Evolutionary conservation across 2,329 filamentous ascomycete species (phyloP).

Genomic region (Sporothrix sp.): DNA sequence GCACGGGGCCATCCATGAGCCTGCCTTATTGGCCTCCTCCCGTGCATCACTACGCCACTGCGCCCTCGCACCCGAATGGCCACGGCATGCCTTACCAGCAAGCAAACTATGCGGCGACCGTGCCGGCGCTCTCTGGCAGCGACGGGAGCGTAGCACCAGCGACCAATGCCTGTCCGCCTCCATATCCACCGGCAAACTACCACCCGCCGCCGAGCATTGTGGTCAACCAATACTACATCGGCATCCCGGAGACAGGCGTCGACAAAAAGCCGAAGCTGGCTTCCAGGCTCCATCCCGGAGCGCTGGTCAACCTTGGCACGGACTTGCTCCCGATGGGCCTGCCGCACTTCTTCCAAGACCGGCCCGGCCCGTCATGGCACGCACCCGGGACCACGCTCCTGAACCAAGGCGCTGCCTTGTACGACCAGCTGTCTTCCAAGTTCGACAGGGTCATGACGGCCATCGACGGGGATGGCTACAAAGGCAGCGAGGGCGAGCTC

Average conservation of each 20-base stretch:
- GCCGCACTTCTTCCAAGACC: slow-evolving; percentile 34
- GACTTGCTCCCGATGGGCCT: slow-evolving; percentile 30
- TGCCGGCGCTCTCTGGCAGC: not conserved
- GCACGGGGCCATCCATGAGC: no score
- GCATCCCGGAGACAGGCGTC: not conserved
- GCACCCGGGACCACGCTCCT: slow-evolving; percentile 33
- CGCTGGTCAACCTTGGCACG: slow-evolving; percentile 35
- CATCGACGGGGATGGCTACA: slow-evolving; percentile 54
- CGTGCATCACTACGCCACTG: no score
- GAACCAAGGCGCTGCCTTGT: slow-evolving; percentile 38
- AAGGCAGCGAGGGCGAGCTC: slow-evolving; percentile 46
- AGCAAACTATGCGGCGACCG: not conserved
- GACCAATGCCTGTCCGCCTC: not conserved
- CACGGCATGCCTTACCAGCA: not conserved
- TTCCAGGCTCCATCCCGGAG: slow-evolving; percentile 29
- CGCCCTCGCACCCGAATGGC: no score
- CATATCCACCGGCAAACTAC: slow-evolving; percentile 20
- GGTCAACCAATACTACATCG: slow-evolving; percentile 43
- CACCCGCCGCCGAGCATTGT: slow-evolving; percentile 33
- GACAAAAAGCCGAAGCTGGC: not conserved
- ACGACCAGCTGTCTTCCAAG: slow-evolving; percentile 50
- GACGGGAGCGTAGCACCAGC: not conserved
- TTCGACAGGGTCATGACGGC: slow-evolving; percentile 60
- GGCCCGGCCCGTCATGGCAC: slow-evolving; percentile 31
- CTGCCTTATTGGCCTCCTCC: no score